These are phyloP conservation scores for Diddensiella transvaalensis DNA, from an alignment of 805 yeast species.

Conservation along the genomic window DNA sequence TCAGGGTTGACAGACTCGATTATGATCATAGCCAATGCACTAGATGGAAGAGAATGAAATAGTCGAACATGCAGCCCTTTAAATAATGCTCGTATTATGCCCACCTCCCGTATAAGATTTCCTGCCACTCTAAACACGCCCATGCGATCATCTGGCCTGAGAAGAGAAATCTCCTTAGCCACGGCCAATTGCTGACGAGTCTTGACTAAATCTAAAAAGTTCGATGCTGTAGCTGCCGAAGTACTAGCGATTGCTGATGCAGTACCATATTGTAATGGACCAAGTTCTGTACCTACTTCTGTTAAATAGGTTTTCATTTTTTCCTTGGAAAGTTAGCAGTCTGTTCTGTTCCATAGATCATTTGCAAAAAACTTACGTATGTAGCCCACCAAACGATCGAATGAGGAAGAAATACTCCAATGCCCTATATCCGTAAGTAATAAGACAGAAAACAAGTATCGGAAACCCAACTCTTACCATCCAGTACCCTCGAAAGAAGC, in stretches of 20 bases:
- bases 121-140: slow-evolving; percentile 34
- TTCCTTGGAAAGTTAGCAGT: too few relatives aligned
- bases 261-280: slow-evolving; percentile 28
- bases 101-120: slow-evolving; percentile 37
- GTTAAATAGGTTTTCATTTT: slow-evolving; percentile 9
- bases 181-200: slow-evolving; percentile 44
- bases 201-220: slow-evolving; percentile 40
- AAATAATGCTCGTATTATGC: slow-evolving; percentile 34
- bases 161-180: slow-evolving; percentile 35
- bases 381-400: slow-evolving; percentile 42
- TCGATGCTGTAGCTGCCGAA: slow-evolving; percentile 35
- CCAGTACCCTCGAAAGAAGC: slow-evolving; percentile 72
- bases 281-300: slow-evolving; percentile 13
- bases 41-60: slow-evolving; percentile 37
- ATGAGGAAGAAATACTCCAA: slow-evolving; percentile 41
- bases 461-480: too few relatives aligned
- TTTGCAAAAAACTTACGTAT: slow-evolving; percentile 20
- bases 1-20: slow-evolving; percentile 40
- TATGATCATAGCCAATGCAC: slow-evolving; percentile 40
- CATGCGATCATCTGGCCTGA: slow-evolving; percentile 37
- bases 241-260: slow-evolving; percentile 38
- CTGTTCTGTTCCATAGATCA: slow-evolving; percentile 1
- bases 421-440: slow-evolving; percentile 23
- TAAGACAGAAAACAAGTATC: too few relatives aligned
- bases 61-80: slow-evolving; percentile 38